phyloP scores from a whole-genome alignment of 2,329 filamentous ascomycete genomes.

The Dactylellina parvicollis region DNA sequence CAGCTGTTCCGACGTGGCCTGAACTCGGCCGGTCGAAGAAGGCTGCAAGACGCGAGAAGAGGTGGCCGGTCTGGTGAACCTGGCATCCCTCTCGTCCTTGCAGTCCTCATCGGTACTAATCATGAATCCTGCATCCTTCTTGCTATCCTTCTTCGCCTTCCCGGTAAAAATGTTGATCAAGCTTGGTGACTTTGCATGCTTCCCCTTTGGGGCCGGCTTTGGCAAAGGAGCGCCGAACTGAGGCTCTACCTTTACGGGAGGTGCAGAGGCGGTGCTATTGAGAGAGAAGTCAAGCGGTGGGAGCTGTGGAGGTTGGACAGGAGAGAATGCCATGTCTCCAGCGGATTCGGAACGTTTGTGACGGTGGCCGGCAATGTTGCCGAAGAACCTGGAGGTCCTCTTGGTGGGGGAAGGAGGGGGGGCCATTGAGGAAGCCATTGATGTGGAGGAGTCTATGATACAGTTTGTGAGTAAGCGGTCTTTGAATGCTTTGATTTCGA shows the following conservation, averaged over 20 bases:
- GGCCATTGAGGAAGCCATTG: constrained; percentile 32
- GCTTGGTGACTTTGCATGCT: constrained; percentile 34
- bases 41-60: constrained; percentile 15
- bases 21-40: constrained; percentile 6
- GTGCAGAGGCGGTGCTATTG: neutral
- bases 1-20: constrained; percentile 8
- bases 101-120: constrained; percentile 43
- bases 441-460: constrained; percentile 1
- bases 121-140: constrained; percentile 39
- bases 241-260: constrained; percentile 17
- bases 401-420: constrained; percentile 40
- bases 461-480: constrained; percentile 14
- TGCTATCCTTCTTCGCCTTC: constrained; percentile 32
- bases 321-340: constrained; percentile 6
- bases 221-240: constrained; percentile 27
- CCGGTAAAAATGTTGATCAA: constrained; percentile 37
- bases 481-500: neutral
- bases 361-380: constrained; percentile 7
- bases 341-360: constrained; percentile 33
- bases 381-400: constrained; percentile 37
- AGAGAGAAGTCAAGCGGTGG: constrained; percentile 42
- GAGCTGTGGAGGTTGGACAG: constrained; percentile 36
- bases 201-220: constrained; percentile 12
- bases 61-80: neutral
- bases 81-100: constrained; percentile 1